These are phyloP conservation scores for Bertia moriformis DNA, from an alignment of 2,329 filamentous ascomycete genomes.

Conservation along the genomic window DNA sequence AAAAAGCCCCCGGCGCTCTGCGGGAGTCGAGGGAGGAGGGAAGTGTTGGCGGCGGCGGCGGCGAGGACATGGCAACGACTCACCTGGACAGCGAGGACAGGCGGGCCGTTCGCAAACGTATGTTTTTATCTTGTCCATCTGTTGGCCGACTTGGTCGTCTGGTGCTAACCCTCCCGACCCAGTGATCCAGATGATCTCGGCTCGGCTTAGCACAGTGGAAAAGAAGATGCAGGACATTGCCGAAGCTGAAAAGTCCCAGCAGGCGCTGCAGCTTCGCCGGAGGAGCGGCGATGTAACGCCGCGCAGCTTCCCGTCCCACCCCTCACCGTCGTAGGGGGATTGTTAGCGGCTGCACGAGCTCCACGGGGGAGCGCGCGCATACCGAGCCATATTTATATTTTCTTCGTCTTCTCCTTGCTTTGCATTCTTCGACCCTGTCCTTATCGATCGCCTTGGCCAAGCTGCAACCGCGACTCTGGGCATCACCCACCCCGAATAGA, in stretches of 20 bases:
- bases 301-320: conserved; percentile 34
- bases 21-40: conserved; percentile 13
- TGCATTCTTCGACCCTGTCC: too few species aligned
- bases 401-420: too few species aligned
- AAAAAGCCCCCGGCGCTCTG: conserved; percentile 19
- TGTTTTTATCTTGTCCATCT: conserved; percentile 18
- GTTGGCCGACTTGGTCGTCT: conserved; percentile 1
- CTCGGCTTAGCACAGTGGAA: conserved; percentile 37
- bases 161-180: conserved; percentile 2
- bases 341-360: too few species aligned
- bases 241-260: conserved; percentile 35
- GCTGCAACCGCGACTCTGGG: too few species aligned
- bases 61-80: conserved; percentile 27
- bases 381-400: background rate
- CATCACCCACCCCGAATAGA: too few species aligned
- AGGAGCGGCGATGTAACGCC: conserved; percentile 41
- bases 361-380: background rate
- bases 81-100: conserved; percentile 54
- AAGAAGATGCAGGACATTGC: conserved; percentile 49
- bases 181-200: conserved; percentile 51
- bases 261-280: conserved; percentile 27
- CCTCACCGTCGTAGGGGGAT: conserved; percentile 15
- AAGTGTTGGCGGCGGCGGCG: conserved; percentile 44
- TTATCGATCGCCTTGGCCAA: too few species aligned
- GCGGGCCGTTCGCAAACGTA: conserved; percentile 60